Conservation (phyloP, 148 eudicot genomes). For the Vaccinium darrowii region DNA sequence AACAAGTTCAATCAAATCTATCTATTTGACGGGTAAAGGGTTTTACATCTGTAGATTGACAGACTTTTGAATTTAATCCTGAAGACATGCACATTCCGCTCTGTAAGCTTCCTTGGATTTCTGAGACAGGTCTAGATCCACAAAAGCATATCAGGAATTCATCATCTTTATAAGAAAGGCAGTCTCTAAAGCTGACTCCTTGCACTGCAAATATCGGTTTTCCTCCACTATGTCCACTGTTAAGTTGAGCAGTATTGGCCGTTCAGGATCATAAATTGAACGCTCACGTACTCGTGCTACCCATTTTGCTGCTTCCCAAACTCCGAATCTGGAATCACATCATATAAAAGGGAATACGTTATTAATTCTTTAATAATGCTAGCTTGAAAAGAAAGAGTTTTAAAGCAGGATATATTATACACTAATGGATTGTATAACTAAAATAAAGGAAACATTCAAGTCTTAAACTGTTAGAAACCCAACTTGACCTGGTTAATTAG, state of each 20-base stretch:
- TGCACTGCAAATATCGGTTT: slow-evolving; percentile 78
- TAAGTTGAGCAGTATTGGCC: slow-evolving; percentile 74
- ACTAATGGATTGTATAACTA: not conserved
- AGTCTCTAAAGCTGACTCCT: slow-evolving; percentile 81
- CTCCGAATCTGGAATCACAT: slow-evolving; percentile 63
- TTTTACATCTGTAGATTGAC: not conserved
- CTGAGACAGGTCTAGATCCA: slow-evolving; percentile 11
- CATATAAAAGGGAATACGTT: not conserved
- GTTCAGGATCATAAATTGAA: slow-evolving; percentile 65
- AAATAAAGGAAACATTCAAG: not conserved
- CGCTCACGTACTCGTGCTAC: slow-evolving; percentile 78
- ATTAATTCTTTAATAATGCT: not conserved
- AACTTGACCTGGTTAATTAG: not conserved
- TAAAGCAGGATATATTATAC: not conserved
- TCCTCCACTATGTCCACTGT: slow-evolving; percentile 81
- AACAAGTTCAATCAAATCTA: not conserved
- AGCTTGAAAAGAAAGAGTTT: not conserved
- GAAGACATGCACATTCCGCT: slow-evolving; percentile 5
- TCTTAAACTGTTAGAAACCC: slow-evolving; percentile 1
- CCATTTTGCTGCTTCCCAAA: slow-evolving; percentile 99
- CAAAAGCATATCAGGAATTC: slow-evolving; percentile 34
- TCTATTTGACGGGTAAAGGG: not conserved
- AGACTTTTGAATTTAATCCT: not conserved
- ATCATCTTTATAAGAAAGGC: slow-evolving; percentile 80
- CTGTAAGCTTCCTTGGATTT: not conserved